Percentiles rank a stretch among this genome's conserved stretches.
phyloP scores from a whole-genome alignment of 1,284 basidiomycete genomes.

The Cystodermella granulosa region DNA sequence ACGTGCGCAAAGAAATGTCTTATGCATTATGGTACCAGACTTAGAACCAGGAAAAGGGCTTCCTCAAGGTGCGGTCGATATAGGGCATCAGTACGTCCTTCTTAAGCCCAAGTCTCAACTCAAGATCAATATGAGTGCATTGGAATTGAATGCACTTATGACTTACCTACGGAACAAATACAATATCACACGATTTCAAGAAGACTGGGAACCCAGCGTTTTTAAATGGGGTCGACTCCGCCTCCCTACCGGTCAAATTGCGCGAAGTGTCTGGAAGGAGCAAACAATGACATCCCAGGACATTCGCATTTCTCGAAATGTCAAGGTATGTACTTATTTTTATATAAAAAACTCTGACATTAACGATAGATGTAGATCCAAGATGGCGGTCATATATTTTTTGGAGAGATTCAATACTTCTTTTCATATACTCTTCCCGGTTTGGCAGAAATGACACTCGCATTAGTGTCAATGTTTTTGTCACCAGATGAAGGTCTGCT shows the following conservation, averaged over 20 bases:
- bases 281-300: too few species aligned
- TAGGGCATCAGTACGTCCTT: slow-evolving; percentile 9
- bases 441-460: background rate
- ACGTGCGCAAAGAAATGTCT: slow-evolving; percentile 10
- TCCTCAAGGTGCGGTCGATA: slow-evolving; percentile 6
- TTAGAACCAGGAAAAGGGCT: background rate
- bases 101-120: slow-evolving; percentile 8
- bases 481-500: too few species aligned
- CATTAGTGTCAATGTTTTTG: background rate
- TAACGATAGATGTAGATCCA: background rate
- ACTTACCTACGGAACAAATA: background rate
- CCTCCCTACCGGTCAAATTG: slow-evolving; percentile 23
- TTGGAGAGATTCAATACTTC: background rate
- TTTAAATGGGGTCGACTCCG: slow-evolving; percentile 20
- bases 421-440: background rate
- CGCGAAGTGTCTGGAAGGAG: too few species aligned
- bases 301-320: background rate
- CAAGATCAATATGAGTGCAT: background rate
- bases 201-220: too few species aligned
- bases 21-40: slow-evolving; percentile 10
- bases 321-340: background rate
- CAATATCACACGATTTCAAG: too few species aligned
- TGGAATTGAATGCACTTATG: slow-evolving; percentile 1
- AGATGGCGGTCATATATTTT: background rate
- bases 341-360: background rate